Base-by-base conservation (phyloP, 805 yeast species). In the Diddensiella transvaalensis region DNA sequence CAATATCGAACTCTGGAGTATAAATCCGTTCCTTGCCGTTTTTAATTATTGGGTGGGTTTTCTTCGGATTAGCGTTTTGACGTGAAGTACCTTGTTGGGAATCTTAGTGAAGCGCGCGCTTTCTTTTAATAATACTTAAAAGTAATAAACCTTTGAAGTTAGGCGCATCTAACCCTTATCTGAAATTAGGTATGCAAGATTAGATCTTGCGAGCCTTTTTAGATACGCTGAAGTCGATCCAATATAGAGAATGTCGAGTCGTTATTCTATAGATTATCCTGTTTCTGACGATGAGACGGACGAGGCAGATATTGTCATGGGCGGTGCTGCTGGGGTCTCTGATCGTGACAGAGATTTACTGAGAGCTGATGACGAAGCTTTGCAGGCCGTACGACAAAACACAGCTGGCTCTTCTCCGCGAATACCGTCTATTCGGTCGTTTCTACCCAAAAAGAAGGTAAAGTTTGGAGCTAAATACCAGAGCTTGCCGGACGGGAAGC, bases 291-390 rank as follows among this genome's bases (percentile, higher is more conserved):
- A n/a, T 22, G 50, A 42, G 18, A 51, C 41, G 22, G 56, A 55
- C 13, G 58, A 49, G 39, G 52, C 30, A n/a, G 56, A 52, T 36
- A 44, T 54, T 26, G 50, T 54, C 15, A 42, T 45, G 6, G 32
- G 46, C 37, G 57, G 52, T 11, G 38, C 30, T 8, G 22, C 23
- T 10, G 32, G 32, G 8, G 55, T 55, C 23, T 47, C 53, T 6
- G 49, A 50, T 8, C 52, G 36, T 10, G 59, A 55, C 43, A 47
- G 55, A 3, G 58, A 55, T 21, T 40, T 56, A 29, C 46, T 55
- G 11, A 32, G 51, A 3, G 53, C 51, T 2, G 57, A 55, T 42
- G 54, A 55, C 15, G 53, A 56, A 40, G 55, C 45, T 5, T 44
- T 50, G 15, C 37, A 42, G 35, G 53, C 52, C 13, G 38, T 54